These are phyloP conservation scores for Aspergillus amoenus DNA, from an alignment of 2,329 filamentous ascomycete genomes.

Conservation along the genomic window DNA sequence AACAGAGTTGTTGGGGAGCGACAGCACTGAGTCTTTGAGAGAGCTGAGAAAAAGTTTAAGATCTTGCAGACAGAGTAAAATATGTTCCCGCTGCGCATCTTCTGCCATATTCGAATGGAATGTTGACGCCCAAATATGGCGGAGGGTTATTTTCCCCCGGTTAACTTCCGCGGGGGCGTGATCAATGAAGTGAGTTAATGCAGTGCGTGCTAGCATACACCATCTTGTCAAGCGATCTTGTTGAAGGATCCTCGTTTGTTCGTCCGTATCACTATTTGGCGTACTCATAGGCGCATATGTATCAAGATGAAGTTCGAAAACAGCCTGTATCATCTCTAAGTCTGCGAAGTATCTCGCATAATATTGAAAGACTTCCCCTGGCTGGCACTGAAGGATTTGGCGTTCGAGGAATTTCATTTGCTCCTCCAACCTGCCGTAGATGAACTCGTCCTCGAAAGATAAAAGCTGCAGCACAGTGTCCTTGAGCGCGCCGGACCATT, in stretches of 20 bases:
- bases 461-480: constrained; percentile 54
- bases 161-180: constrained; percentile 27
- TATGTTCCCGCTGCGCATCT: constrained; percentile 57
- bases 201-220: constrained; percentile 57
- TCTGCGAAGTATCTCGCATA: constrained; percentile 34
- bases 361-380: constrained; percentile 26
- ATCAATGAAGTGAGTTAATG: constrained; percentile 46
- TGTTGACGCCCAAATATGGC: constrained; percentile 67
- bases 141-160: constrained; percentile 51
- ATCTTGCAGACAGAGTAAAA: constrained; percentile 63
- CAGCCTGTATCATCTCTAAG: constrained; percentile 56
- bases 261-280: constrained; percentile 56
- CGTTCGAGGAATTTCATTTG: constrained; percentile 30
- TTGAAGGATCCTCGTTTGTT: constrained; percentile 53
- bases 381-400: constrained; percentile 24
- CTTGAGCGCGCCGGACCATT: constrained; percentile 58
- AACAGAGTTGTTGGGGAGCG: constrained; percentile 79
- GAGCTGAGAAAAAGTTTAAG: constrained; percentile 55
- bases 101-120: constrained; percentile 60
- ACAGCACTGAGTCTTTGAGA: constrained; percentile 49
- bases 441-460: constrained; percentile 54
- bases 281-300: constrained; percentile 63
- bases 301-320: constrained; percentile 69
- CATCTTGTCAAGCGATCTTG: constrained; percentile 61
- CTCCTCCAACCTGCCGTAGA: constrained; percentile 45